Conservation (phyloP, 1,284 basidiomycete species). For the Ustanciosporium gigantosporum region DNA sequence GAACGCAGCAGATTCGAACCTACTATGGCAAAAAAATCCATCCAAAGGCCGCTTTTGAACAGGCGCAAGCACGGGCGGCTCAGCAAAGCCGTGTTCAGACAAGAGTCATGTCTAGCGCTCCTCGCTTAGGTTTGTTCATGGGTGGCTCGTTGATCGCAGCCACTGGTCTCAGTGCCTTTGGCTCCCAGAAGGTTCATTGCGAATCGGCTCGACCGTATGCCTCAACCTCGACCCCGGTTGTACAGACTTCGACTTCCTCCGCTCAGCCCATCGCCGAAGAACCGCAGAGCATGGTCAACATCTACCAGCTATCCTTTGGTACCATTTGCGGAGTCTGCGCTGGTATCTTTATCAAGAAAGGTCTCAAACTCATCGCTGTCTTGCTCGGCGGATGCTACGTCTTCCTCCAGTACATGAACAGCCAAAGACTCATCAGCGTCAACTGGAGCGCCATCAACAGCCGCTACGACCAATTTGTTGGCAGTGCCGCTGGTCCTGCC, state of each 20-base stretch:
- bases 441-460: conserved; percentile 72
- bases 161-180: background rate
- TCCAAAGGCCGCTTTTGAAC: background rate
- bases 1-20: background rate
- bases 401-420: conserved; percentile 55
- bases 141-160: background rate
- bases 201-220: conserved; percentile 1
- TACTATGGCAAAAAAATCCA: background rate
- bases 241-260: background rate
- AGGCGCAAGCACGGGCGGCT: background rate
- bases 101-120: background rate
- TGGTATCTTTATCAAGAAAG: conserved; percentile 92
- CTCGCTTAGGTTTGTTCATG: background rate
- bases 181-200: background rate
- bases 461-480: conserved; percentile 74
- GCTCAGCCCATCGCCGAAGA: conserved; percentile 6
- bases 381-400: conserved; percentile 68
- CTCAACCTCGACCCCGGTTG: background rate
- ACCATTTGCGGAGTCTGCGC: conserved; percentile 81
- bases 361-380: conserved; percentile 79
- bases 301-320: conserved; percentile 85
- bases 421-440: conserved; percentile 68
- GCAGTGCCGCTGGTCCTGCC: conserved; percentile 67
- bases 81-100: background rate
- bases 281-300: conserved; percentile 72